phyloP scores from a whole-genome alignment of 208 protist genomes.

The Acanthamoeba quina region DNA sequence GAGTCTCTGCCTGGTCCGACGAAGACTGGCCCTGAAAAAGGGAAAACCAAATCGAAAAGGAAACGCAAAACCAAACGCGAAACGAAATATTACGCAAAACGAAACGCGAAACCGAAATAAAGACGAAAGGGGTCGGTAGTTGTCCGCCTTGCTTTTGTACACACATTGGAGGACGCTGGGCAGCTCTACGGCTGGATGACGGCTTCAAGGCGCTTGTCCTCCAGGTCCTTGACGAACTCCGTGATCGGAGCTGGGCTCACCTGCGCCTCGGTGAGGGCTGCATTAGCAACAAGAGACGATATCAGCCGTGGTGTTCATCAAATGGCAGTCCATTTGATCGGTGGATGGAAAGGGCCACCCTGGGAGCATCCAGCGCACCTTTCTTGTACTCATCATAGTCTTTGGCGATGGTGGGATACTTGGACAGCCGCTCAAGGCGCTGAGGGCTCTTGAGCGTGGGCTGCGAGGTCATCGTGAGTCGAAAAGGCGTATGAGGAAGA shows the following conservation, averaged over 20 bases:
- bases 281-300: background rate
- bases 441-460: constrained; percentile 55
- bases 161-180: background rate
- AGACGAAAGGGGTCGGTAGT: background rate
- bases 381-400: constrained; percentile 67
- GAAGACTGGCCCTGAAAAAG: background rate
- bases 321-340: background rate
- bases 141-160: constrained; percentile 35
- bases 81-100: background rate
- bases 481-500: background rate
- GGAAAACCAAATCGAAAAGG: background rate
- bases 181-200: constrained; percentile 36
- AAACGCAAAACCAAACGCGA: background rate
- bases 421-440: constrained; percentile 23
- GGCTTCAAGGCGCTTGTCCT: constrained; percentile 54
- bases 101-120: background rate
- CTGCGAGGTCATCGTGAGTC: background rate
- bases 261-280: constrained; percentile 47
- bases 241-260: constrained; percentile 34
- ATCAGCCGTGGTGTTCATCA: background rate
- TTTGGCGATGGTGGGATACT: constrained; percentile 45
- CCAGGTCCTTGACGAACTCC: constrained; percentile 47
- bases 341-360: background rate
- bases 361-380: background rate
- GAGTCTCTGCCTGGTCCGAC: no score